Evolutionary conservation across 75 land plant species (phyloP).

Genomic region (Pseudotsuga menziesii): DNA sequence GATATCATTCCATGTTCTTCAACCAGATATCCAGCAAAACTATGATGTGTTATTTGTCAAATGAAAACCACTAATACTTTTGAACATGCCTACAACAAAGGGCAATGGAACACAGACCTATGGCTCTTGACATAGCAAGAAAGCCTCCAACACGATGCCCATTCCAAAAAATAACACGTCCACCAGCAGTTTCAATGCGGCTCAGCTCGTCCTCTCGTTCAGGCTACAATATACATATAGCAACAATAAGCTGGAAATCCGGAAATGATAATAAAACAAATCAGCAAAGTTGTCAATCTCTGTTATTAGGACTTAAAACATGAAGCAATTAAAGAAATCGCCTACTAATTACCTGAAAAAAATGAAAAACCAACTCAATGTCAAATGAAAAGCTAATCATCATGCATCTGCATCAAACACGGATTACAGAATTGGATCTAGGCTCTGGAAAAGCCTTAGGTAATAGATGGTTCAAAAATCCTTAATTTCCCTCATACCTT

Average conservation of each 20-base stretch:
- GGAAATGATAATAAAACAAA: not conserved
- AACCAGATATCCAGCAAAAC: not conserved
- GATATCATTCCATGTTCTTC: not conserved
- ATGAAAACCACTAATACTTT: not conserved
- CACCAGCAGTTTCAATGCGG: slow-evolving; percentile 46
- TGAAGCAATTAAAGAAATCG: not conserved
- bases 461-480: not conserved
- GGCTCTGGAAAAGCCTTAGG: not conserved
- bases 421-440: not conserved
- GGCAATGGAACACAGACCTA: slow-evolving; percentile 15
- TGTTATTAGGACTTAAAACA: not conserved
- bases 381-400: not conserved
- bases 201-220: slow-evolving; percentile 43
- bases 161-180: slow-evolving; percentile 56
- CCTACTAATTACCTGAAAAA: not conserved
- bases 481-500: slow-evolving; percentile 20
- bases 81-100: not conserved
- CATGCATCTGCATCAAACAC: not conserved
- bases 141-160: slow-evolving; percentile 50
- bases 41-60: not conserved
- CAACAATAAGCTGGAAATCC: not conserved
- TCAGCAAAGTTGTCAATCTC: not conserved
- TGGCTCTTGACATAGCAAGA: slow-evolving; percentile 53
- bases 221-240: slow-evolving; percentile 19
- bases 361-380: not conserved